Conservation (phyloP, 768 basidiomycete genomes). For the Tricholoma bakamatsutake region DNA sequence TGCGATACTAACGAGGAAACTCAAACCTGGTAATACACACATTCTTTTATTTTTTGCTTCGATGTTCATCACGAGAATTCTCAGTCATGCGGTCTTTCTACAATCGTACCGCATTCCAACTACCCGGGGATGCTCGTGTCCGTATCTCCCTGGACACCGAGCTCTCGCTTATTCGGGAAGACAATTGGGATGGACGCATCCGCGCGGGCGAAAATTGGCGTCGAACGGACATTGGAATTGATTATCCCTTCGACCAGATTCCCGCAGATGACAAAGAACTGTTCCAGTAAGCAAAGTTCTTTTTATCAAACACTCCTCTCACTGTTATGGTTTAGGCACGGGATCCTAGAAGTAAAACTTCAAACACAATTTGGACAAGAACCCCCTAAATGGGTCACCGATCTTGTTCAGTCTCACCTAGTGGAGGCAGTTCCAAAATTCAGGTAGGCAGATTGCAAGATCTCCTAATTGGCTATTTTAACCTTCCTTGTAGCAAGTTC, state of each 20-base stretch:
- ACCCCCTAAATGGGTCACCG: constrained; percentile 93
- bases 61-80: not conserved
- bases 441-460: constrained; percentile 42
- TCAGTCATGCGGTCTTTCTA: constrained; percentile 96
- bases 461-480: not conserved
- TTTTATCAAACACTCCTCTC: not conserved
- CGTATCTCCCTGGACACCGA: constrained; percentile 98
- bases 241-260: constrained; percentile 82
- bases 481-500: constrained; percentile 59
- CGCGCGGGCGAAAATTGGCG: constrained; percentile 93
- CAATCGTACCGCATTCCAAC: constrained; percentile 97
- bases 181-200: constrained; percentile 83
- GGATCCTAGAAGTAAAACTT: constrained; percentile 94
- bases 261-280: constrained; percentile 76
- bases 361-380: constrained; percentile 96
- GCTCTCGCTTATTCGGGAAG: constrained; percentile 89
- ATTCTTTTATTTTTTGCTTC: not conserved
- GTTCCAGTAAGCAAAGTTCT: constrained; percentile 62
- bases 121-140: constrained; percentile 97
- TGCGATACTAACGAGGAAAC: constrained; percentile 70
- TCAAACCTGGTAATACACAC: constrained; percentile 65
- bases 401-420: constrained; percentile 91
- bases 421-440: constrained; percentile 99
- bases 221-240: constrained; percentile 88
- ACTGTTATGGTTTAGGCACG: constrained; percentile 47